Conservation (phyloP, 106 monocot species). For the Allium fistulosum region DNA sequence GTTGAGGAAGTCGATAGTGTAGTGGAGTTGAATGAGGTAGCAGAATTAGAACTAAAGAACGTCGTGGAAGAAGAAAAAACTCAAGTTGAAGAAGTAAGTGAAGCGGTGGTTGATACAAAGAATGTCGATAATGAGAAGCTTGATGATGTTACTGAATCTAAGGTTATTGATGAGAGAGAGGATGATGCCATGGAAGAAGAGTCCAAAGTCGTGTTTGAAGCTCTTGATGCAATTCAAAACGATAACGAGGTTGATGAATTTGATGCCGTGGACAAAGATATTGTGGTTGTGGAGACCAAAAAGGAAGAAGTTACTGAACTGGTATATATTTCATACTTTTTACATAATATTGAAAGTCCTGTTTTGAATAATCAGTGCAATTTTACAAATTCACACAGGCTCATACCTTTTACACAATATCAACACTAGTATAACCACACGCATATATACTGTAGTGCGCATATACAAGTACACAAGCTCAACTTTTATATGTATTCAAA, state of each 20-base stretch:
- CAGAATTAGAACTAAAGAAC: neutral
- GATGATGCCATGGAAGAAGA: too few relatives aligned
- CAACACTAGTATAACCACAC: too few relatives aligned
- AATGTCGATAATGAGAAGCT: neutral
- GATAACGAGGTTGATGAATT: conserved; percentile 1
- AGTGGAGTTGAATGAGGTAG: neutral
- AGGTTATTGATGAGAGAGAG: too few relatives aligned
- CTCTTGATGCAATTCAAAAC: too few relatives aligned
- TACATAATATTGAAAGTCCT: neutral
- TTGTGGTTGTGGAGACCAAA: neutral
- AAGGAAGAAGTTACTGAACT: conserved; percentile 4
- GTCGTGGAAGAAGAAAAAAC: neutral
- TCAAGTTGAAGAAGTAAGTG: neutral
- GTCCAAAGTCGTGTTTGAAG: too few relatives aligned
- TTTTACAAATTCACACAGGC: neutral
- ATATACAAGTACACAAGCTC: too few relatives aligned
- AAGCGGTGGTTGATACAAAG: neutral
- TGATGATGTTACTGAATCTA: conserved; percentile 1
- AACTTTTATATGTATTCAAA: neutral
- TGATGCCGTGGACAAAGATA: conserved; percentile 3
- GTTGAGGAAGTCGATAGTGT: neutral
- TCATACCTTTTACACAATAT: neutral
- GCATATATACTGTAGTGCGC: too few relatives aligned
- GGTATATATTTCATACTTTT: neutral
- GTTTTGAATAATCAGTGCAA: neutral